These are phyloP conservation scores for Plasmodium knowlesi DNA, from an alignment of 169 alveolate species.

Conservation along the genomic window DNA sequence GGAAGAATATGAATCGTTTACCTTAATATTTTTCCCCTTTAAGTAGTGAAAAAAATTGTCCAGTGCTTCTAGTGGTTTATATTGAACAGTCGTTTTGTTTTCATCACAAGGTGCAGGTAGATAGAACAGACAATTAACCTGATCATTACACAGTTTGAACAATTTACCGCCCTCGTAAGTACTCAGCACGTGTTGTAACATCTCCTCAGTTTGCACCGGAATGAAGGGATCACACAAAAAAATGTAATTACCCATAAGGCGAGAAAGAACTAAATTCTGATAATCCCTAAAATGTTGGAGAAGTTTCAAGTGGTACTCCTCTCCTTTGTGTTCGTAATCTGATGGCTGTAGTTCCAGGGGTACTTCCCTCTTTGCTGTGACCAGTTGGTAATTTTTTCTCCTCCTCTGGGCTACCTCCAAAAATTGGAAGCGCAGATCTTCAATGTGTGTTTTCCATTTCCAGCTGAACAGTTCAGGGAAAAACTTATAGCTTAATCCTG, in stretches of 20 bases:
- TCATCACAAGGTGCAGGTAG: constrained; percentile 34
- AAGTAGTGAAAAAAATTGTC: constrained; percentile 22
- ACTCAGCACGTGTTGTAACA: constrained; percentile 1
- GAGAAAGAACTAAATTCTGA: constrained; percentile 77
- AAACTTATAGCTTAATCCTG: constrained; percentile 88
- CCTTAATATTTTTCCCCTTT: constrained; percentile 16
- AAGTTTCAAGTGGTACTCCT: constrained; percentile 77
- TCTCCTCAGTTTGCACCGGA: constrained; percentile 77
- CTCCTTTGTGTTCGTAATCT: constrained; percentile 82
- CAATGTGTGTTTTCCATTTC: constrained; percentile 89
- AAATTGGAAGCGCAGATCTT: constrained; percentile 83
- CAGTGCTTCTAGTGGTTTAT: constrained; percentile 68
- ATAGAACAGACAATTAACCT: constrained; percentile 43
- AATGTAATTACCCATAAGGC: constrained; percentile 78
- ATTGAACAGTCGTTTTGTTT: neutral
- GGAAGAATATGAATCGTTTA: constrained; percentile 27
- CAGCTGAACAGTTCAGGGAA: constrained; percentile 90
- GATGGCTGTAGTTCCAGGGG: constrained; percentile 81
- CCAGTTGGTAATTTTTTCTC: constrained; percentile 75
- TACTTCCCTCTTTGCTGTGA: constrained; percentile 75
- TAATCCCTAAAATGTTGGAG: constrained; percentile 76
- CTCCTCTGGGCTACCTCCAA: constrained; percentile 82
- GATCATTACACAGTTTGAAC: constrained; percentile 14
- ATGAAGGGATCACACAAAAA: constrained; percentile 83
- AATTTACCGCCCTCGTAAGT: constrained; percentile 5